Conservation (phyloP, 345 rosid genomes). For the Garcia nutans region DNA sequence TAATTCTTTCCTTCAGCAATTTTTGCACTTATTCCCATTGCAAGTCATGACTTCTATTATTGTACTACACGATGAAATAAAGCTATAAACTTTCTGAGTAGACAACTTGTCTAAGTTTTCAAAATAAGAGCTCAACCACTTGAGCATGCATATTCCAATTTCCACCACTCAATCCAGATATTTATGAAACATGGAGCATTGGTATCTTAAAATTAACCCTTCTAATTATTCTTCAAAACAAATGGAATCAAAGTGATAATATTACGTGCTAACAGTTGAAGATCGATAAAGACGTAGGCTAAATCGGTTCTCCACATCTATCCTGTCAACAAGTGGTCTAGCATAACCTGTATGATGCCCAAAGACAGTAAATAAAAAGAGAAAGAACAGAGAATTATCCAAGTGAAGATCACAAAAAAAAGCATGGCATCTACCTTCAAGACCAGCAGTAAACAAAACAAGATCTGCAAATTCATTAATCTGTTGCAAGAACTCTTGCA, state of each 20-base stretch:
- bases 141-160: background rate
- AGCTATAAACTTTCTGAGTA: background rate
- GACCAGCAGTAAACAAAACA: constrained; percentile 89
- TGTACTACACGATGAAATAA: background rate
- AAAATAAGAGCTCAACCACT: background rate
- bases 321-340: constrained; percentile 85
- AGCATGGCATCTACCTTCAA: constrained; percentile 56
- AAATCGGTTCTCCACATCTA: constrained; percentile 59
- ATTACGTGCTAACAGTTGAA: constrained; percentile 23
- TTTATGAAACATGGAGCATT: background rate
- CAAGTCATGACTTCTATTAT: background rate
- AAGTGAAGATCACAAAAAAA: constrained; percentile 11
- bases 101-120: background rate
- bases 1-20: background rate
- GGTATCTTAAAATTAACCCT: background rate
- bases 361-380: constrained; percentile 8
- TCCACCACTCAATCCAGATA: background rate
- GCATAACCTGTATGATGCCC: constrained; percentile 71
- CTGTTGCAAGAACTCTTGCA: constrained; percentile 70
- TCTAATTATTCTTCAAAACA: background rate
- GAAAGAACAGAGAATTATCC: background rate
- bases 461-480: constrained; percentile 80
- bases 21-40: background rate
- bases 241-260: background rate
- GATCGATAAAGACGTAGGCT: constrained; percentile 19